Evolutionary conservation across 2,329 filamentous ascomycete species (phyloP).

Genomic region (Diplodia seriata): DNA sequence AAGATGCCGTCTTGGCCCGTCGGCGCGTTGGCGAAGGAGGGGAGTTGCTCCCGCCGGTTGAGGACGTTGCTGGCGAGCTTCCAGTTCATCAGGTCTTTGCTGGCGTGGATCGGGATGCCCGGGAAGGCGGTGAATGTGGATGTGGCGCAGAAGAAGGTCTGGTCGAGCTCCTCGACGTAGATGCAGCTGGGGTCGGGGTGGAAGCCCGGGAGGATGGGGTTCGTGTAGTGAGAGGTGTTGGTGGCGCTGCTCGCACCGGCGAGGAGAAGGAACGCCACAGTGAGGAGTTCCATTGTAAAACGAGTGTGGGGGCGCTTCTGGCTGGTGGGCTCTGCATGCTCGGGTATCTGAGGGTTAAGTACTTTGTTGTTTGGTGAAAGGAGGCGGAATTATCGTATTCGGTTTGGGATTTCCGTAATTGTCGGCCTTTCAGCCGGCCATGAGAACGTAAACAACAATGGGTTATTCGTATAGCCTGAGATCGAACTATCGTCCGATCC

Average conservation of each 20-base stretch:
- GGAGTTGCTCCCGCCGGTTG: constrained; percentile 37
- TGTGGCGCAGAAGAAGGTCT: constrained; percentile 59
- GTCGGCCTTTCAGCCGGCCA: too few species aligned
- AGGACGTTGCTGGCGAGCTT: constrained; percentile 46
- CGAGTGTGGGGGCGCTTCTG: neutral
- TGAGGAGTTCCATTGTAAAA: neutral
- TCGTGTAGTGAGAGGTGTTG: constrained; percentile 38
- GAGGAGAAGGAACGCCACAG: neutral
- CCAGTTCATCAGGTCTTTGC: constrained; percentile 60
- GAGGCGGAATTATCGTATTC: constrained; percentile 9
- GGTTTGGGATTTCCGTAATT: neutral
- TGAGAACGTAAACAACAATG: too few species aligned
- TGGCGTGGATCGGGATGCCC: constrained; percentile 61
- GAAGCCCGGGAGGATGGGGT: constrained; percentile 60
- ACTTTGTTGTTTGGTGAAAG: neutral
- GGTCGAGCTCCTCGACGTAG: constrained; percentile 41
- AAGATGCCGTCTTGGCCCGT: constrained; percentile 34
- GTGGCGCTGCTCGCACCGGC: neutral
- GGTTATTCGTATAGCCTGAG: too few species aligned
- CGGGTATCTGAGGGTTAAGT: too few species aligned
- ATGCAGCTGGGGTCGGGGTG: constrained; percentile 59
- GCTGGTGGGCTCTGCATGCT: neutral
- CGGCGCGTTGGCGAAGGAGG: constrained; percentile 38
- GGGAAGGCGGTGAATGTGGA: constrained; percentile 63
- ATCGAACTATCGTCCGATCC: too few species aligned